These are phyloP conservation scores for Debaryomyces coudertii DNA, from an alignment of 1,139 yeast species.

Conservation along the genomic window DNA sequence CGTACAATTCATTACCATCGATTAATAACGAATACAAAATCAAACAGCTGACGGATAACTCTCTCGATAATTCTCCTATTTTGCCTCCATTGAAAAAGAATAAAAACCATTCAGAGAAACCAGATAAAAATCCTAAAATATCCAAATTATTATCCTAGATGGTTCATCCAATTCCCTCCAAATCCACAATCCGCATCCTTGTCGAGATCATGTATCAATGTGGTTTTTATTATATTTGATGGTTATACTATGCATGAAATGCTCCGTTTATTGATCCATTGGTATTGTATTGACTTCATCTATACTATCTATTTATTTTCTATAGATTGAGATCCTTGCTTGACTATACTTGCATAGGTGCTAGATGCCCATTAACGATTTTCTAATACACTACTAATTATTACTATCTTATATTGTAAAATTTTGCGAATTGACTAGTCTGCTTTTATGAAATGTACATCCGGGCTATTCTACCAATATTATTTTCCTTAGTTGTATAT, in stretches of 20 bases:
- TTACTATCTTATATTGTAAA: not conserved
- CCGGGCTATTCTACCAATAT: too few relatives aligned
- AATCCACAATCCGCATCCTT: not conserved
- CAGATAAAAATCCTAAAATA: constrained; percentile 35
- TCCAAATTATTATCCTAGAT: constrained; percentile 31
- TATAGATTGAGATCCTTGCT: not conserved
- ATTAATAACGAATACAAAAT: not conserved
- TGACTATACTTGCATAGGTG: not conserved
- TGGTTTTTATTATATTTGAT: not conserved
- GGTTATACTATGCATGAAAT: not conserved
- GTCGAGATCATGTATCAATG: not conserved
- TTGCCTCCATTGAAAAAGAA: constrained; percentile 12
- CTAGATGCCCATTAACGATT: not conserved
- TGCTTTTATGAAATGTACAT: too few relatives aligned
- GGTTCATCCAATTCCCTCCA: not conserved
- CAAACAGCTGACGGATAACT: not conserved
- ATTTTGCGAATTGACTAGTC: not conserved
- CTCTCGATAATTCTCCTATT: constrained; percentile 10
- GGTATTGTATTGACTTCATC: not conserved
- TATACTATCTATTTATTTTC: not conserved
- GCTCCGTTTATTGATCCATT: not conserved
- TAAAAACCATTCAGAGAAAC: constrained; percentile 8
- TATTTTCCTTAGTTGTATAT: too few relatives aligned
- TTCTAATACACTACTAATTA: not conserved
- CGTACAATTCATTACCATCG: constrained; percentile 11